Conservation (phyloP, 176 grass and related monocot species). For the Bromus sterilis region DNA sequence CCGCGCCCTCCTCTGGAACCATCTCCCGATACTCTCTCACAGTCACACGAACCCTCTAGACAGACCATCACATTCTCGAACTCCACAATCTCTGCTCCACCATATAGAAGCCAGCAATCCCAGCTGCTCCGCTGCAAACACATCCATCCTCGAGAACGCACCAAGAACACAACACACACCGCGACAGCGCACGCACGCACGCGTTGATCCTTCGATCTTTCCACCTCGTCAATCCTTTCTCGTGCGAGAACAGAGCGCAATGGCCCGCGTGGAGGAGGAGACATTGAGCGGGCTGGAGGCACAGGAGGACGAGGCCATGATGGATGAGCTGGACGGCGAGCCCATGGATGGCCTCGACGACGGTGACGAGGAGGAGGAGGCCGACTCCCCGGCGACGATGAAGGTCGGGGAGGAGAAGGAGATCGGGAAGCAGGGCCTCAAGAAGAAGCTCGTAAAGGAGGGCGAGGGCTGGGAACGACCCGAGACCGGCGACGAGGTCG, state of each 20-base stretch:
- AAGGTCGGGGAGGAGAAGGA: slow-evolving; percentile 84
- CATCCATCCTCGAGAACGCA: background rate
- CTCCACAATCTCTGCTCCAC: background rate
- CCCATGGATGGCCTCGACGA: slow-evolving; percentile 3
- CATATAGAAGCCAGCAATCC: background rate
- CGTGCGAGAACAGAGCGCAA: background rate
- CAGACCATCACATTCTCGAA: background rate
- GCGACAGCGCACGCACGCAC: background rate
- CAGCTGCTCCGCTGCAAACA: background rate
- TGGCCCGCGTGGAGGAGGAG: slow-evolving; percentile 4
- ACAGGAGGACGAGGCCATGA: slow-evolving; percentile 32
- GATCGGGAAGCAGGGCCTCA: slow-evolving; percentile 75
- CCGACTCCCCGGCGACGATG: background rate
- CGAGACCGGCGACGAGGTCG: slow-evolving; percentile 79
- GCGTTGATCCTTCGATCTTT: background rate
- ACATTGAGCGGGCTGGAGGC: background rate
- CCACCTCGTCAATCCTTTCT: background rate
- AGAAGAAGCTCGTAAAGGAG: slow-evolving; percentile 75
- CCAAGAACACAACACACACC: background rate
- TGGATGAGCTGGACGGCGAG: slow-evolving; percentile 13
- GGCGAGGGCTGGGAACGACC: slow-evolving; percentile 68
- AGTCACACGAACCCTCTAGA: slow-evolving; percentile 27
- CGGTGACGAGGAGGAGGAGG: slow-evolving; percentile 15
- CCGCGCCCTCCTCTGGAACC: slow-evolving; percentile 10
- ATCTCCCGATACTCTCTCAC: background rate